A percentile compares a stretch with the other conserved stretches of the same genome.
These are phyloP conservation scores for Gracilaria gracilis DNA, from an alignment of 23 red algal species.

Conservation along the genomic window DNA sequence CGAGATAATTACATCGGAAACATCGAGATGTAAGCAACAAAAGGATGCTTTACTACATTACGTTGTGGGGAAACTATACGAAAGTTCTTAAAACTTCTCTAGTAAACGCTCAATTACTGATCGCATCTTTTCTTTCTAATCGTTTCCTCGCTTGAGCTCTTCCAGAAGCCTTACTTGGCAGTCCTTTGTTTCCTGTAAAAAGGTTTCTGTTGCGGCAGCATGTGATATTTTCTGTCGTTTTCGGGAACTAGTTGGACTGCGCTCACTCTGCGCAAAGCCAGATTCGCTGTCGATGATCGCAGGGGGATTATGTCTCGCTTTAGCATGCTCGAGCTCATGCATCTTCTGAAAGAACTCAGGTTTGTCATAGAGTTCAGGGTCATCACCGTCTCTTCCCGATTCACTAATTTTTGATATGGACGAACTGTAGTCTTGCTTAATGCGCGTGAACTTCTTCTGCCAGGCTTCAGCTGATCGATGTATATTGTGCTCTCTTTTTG, in stretches of 20 bases:
- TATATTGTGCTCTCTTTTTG: slow-evolving; percentile 2
- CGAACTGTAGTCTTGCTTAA: slow-evolving; percentile 31
- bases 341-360: slow-evolving; percentile 40
- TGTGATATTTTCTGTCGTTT: not conserved
- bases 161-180: too few relatives aligned
- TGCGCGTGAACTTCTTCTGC: slow-evolving; percentile 36
- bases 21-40: too few relatives aligned
- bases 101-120: too few relatives aligned
- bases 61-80: too few relatives aligned
- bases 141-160: too few relatives aligned
- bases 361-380: slow-evolving; percentile 17
- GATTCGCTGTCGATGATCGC: not conserved
- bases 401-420: slow-evolving; percentile 30
- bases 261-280: too few relatives aligned
- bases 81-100: too few relatives aligned
- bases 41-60: too few relatives aligned
- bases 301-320: slow-evolving; percentile 20
- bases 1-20: not conserved
- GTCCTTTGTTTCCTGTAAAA: too few relatives aligned
- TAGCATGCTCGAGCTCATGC: slow-evolving; percentile 36
- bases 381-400: slow-evolving; percentile 29
- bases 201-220: too few relatives aligned
- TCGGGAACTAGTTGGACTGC: not conserved
- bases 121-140: too few relatives aligned
- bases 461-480: slow-evolving; percentile 19